Evolutionary conservation across 495 filamentous ascomycete species (phyloP), one percentile per base, ranked within the genome.

Genomic region (Annulohypoxylon moriforme): DNA sequence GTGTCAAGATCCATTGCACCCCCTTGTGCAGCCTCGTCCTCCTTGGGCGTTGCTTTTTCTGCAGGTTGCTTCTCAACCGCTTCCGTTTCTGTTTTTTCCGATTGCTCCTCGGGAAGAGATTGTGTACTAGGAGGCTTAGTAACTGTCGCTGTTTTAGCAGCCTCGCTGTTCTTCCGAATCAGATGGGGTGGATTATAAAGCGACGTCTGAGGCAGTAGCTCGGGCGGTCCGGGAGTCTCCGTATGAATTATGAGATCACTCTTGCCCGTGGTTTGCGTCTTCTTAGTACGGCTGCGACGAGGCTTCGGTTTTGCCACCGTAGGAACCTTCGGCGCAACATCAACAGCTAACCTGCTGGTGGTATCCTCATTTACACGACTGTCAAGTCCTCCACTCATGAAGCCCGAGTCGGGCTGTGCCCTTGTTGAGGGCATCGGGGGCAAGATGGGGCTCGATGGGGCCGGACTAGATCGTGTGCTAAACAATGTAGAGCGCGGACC

Each of bases 371-470:
- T 84, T 57, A 86, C 81, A 34, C 87, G 72, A 14, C 84, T 76
- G 18, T 92, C 89, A 13, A 92, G 76, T 0, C 86, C 85, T 6
- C 88, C 91, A 78, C 91, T 94, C 91, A 94, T 92, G 73, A 93
- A 94, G 0, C 92, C 92, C 9, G 91, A 94, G 76, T 96, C 93
- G 11, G 85, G 82, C 62, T 85, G 83, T 2, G 78, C 76, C 68
- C 47, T 57, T 14, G 80, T 72, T 38, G 84, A 79, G 6, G 83
- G 81, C 81, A 93, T 84, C 8, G 86, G 82, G 8, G 93, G 92
- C 38, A 95, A 82, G 22, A 89, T 83, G 5, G 93, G 93, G 69
- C 93, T 97, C 2, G 93, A 95, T 31, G 89, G 85, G 6, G 75
- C 72, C 70, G 89, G 78, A 81, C 86, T 82, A 65, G 85, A 80